Evolutionary conservation across 2,329 filamentous ascomycete species (phyloP), one percentile per base, ranked within the genome.

Genomic region (Chrysosporium queenslandicum): DNA sequence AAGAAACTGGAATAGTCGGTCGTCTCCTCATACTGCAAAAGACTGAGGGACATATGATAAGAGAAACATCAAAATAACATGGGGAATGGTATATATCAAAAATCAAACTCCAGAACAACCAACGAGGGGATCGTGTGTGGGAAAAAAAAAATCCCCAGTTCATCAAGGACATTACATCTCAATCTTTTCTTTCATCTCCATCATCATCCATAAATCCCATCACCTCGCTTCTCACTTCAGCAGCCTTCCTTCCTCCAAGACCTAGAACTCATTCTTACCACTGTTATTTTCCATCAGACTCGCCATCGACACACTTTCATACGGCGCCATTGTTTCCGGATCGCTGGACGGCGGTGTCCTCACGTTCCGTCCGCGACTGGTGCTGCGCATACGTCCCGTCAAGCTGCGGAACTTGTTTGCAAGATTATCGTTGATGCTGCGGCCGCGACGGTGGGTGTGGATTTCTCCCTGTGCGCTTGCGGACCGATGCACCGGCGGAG

Each of bases 321-420:
- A 66, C 11, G 64, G 63, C 27, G 59, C 60, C 18, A 56, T 57
- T 40, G 50, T 58, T 41, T 60, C 59, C 27, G 50, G 34, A 34
- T 55, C 49, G 25, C 57, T 56, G 23, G 56, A 63, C 2, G 71
- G 71, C 4, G 74, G 73, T 3, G 72, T 74, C 52, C 73, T 76
- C 51, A 69, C 53, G 48, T 60, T 69, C 23, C 77, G 70, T 37
- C 73, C 75, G 50, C 79, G 75, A 56, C 74, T 78, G 47, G 71
- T 77, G 61, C 74, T 80, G 36, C 79, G 73, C 73, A 81, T 79
- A 20, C 78, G 74, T n/a, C 77, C 77, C 2, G 77, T 75, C 18
- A 82, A 70, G 52, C 73, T 78, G 25, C 74, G 69, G 51, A 78
- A 66, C 55, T 77, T 77, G 49, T 68, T 71, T 9, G 77, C 74